phyloP scores from a whole-genome alignment of 768 basidiomycete genomes.

The Tulasnella sp. region DNA sequence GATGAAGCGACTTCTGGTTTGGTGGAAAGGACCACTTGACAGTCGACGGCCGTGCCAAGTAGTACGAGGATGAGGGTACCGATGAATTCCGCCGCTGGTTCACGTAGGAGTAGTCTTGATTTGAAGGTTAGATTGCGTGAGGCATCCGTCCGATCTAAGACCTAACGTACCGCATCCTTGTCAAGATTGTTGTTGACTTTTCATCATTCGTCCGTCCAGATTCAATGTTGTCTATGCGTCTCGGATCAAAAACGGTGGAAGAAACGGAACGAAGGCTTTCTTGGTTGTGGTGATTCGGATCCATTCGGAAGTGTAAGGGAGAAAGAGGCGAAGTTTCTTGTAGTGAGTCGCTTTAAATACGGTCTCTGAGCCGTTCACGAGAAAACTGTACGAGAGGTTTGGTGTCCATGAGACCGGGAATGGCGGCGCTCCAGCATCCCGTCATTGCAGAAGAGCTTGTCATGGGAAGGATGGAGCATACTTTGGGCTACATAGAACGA shows the following conservation, averaged over 20 bases:
- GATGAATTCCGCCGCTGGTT: constrained; percentile 24
- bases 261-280: not conserved
- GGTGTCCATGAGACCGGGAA: not conserved
- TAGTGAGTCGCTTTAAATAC: not conserved
- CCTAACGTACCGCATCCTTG: not conserved
- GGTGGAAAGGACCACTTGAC: constrained; percentile 21
- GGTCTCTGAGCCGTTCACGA: not conserved
- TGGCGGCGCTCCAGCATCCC: not conserved
- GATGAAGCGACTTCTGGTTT: constrained; percentile 1
- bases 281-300: not conserved
- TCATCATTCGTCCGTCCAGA: not conserved
- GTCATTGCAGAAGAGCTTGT: not conserved
- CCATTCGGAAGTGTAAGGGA: not conserved
- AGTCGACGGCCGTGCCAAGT: constrained; percentile 23
- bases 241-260: not conserved
- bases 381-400: not conserved
- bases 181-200: not conserved
- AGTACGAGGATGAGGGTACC: constrained; percentile 22
- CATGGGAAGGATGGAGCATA: constrained; percentile 9
- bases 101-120: not conserved
- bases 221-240: not conserved
- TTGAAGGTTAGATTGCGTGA: not conserved
- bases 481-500: not conserved
- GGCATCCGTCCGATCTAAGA: not conserved
- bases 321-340: not conserved